Conservation (phyloP, 179 eudicot species). For the Corrigiola litoralis region DNA sequence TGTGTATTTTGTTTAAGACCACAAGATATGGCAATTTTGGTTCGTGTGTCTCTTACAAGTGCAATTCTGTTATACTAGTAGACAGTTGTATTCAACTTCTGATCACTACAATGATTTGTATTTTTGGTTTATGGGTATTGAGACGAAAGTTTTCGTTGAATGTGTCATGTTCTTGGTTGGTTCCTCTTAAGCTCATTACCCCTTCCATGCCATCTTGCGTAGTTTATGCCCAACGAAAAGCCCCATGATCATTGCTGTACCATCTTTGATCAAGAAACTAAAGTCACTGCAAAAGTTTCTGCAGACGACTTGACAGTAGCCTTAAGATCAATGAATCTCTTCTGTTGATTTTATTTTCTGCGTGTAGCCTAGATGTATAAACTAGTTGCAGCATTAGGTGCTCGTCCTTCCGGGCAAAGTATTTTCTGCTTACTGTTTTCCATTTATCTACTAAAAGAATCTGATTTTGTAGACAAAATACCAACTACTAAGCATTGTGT, state of each 20-base stretch:
- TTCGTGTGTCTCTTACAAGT: not conserved
- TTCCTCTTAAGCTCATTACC: not conserved
- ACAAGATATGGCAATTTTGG: not conserved
- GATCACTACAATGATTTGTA: not conserved
- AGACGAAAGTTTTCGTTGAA: not conserved
- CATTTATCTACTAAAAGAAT: no score
- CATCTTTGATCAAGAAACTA: not conserved
- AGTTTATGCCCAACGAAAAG: not conserved
- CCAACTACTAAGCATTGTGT: no score
- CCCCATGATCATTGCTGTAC: no score
- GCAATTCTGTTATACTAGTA: not conserved
- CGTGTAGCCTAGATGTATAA: no score
- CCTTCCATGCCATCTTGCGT: not conserved
- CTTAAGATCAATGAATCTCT: no score
- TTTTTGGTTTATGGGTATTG: not conserved
- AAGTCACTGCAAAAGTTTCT: not conserved
- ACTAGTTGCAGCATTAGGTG: no score
- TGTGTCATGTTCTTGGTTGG: not conserved
- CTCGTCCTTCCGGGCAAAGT: no score
- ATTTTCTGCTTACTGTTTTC: no score
- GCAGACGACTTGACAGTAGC: no score
- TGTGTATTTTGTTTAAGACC: not conserved
- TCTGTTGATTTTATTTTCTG: no score
- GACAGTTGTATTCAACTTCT: no score
- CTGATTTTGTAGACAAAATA: no score